A percentile compares a stretch with the other conserved stretches of the same genome.
Evolutionary conservation across 148 eudicot species (phyloP).

Genomic region (Diospyros lotus): DNA sequence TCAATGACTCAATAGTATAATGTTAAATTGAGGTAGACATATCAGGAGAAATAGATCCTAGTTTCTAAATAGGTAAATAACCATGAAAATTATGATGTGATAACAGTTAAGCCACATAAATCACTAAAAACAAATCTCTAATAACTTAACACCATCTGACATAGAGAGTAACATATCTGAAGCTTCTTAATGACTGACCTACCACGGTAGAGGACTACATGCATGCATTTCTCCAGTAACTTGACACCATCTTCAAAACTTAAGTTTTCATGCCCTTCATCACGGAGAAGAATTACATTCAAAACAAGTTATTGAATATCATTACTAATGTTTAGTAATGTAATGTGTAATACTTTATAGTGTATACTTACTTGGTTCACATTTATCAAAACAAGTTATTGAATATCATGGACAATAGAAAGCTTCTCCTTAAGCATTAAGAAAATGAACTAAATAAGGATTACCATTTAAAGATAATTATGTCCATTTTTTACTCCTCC

Average conservation of each 20-base stretch:
- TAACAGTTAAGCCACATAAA: too few species aligned
- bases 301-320: constrained; percentile 3
- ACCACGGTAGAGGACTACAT: constrained; percentile 81
- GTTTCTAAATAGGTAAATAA: too few species aligned
- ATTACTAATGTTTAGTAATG: too few species aligned
- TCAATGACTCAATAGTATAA: too few species aligned
- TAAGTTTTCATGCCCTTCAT: constrained; percentile 68
- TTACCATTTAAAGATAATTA: constrained; percentile 80
- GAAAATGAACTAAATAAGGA: background rate
- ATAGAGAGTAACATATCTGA: constrained; percentile 36
- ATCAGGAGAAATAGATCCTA: too few species aligned
- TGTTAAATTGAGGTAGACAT: too few species aligned
- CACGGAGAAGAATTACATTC: constrained; percentile 55
- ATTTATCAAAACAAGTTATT: constrained; percentile 9
- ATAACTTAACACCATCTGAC: too few species aligned
- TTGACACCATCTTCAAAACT: constrained; percentile 78
- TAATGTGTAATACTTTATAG: too few species aligned
- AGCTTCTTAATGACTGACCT: constrained; percentile 87
- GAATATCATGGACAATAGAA: background rate
- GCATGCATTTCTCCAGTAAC: constrained; percentile 85
- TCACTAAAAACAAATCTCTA: too few species aligned
- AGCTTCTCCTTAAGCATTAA: background rate
- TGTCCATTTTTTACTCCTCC: constrained; percentile 87
- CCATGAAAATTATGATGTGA: too few species aligned
- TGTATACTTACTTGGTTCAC: constrained; percentile 54